phyloP scores from a whole-genome alignment of 495 filamentous ascomycete species.

The Parachaetomium inaequale region DNA sequence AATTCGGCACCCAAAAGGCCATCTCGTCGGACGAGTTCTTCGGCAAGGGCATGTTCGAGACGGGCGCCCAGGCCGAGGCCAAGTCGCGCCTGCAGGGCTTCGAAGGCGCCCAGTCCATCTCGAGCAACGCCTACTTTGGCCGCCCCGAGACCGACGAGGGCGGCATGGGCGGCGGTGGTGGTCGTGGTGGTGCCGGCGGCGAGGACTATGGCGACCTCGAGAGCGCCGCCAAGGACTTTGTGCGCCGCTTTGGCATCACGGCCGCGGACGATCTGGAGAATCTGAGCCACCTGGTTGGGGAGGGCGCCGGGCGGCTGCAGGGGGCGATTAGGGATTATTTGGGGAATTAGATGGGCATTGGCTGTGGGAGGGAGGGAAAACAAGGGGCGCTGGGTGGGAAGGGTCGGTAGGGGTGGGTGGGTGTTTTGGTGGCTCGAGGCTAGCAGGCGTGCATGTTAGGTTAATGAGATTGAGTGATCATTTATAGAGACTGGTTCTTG shows the following conservation, averaged over 20 bases:
- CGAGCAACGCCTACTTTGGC: constrained; percentile 94
- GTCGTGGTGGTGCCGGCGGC: constrained; percentile 55
- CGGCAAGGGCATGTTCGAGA: constrained; percentile 81
- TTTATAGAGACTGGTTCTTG: neutral
- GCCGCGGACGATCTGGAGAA: constrained; percentile 94
- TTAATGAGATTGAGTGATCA: neutral
- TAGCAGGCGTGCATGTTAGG: neutral
- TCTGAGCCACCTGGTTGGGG: constrained; percentile 71
- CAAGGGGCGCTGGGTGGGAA: neutral
- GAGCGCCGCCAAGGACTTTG: constrained; percentile 87
- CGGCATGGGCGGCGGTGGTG: constrained; percentile 56
- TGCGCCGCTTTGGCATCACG: constrained; percentile 89
- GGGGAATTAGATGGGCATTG: constrained; percentile 31
- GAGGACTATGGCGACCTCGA: constrained; percentile 87
- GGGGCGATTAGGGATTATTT: constrained; percentile 86
- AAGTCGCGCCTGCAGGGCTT: constrained; percentile 84
- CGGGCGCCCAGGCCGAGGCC: constrained; percentile 75
- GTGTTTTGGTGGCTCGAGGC: neutral
- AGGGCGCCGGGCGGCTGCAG: constrained; percentile 79
- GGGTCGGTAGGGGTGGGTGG: neutral
- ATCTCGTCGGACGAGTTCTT: constrained; percentile 99
- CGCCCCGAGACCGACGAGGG: constrained; percentile 72
- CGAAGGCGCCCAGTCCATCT: constrained; percentile 88
- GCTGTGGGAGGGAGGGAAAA: neutral
- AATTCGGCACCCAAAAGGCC: constrained; percentile 89